A percentile compares a stretch with the other conserved stretches of the same genome.
Evolutionary conservation across 2,329 filamentous ascomycete genomes (phyloP).

Genomic region (Colletotrichum higginsianum): DNA sequence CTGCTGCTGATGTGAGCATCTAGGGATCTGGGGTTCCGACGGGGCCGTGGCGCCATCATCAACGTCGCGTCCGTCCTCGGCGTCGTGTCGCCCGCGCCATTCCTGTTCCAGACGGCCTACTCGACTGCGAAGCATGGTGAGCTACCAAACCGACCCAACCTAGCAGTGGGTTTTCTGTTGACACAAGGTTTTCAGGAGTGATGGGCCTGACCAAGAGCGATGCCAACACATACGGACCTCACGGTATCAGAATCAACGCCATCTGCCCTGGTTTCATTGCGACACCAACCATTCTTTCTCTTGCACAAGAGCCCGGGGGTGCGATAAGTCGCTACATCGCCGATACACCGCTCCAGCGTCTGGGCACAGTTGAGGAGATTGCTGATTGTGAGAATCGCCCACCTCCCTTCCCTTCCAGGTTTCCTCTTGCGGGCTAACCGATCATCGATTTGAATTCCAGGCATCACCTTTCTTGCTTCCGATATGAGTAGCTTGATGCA

Average conservation of each 20-base stretch:
- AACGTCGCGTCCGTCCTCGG: conserved; percentile 69
- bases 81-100: conserved; percentile 55
- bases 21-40: conserved; percentile 54
- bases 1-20: conserved; percentile 9
- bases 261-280: conserved; percentile 69
- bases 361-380: conserved; percentile 66
- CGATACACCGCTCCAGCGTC: conserved; percentile 62
- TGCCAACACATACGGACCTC: conserved; percentile 64
- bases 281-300: conserved; percentile 56
- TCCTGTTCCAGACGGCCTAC: conserved; percentile 62
- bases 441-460: neutral
- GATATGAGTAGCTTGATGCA: conserved; percentile 68
- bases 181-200: conserved; percentile 50
- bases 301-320: conserved; percentile 46
- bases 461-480: conserved; percentile 66
- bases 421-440: neutral
- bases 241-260: conserved; percentile 71
- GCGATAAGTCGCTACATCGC: conserved; percentile 57
- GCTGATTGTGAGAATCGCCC: conserved; percentile 55
- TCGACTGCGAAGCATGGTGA: conserved; percentile 66
- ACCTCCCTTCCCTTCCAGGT: neutral
- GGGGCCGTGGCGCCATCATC: conserved; percentile 66
- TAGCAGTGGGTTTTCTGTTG: neutral
- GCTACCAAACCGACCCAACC: neutral
- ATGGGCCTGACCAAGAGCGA: conserved; percentile 69